phyloP scores from a whole-genome alignment of 495 filamentous ascomycete genomes.

The Clohesyomyces aquaticus region DNA sequence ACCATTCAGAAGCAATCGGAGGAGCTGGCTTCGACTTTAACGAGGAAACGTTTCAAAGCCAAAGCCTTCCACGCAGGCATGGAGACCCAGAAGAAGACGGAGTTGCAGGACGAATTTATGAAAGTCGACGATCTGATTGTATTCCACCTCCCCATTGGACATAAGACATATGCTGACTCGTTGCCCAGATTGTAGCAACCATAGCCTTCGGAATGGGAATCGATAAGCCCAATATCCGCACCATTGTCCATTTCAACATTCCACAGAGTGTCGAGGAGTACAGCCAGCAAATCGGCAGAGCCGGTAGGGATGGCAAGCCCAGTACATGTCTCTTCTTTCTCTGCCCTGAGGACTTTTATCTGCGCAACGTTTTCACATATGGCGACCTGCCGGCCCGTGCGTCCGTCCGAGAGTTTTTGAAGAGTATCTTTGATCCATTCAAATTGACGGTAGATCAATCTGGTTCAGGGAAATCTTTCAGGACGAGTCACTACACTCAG shows the following conservation, averaged over 20 bases:
- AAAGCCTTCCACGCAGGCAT: slow-evolving; percentile 60
- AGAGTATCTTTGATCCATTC: slow-evolving; percentile 52
- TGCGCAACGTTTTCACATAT: slow-evolving; percentile 59
- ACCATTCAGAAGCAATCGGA: slow-evolving; percentile 54
- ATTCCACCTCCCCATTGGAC: too few species aligned
- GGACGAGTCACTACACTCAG: slow-evolving; percentile 50
- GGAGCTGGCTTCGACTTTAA: slow-evolving; percentile 47
- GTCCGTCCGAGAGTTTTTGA: slow-evolving; percentile 52
- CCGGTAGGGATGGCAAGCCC: slow-evolving; percentile 56
- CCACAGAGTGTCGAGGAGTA: slow-evolving; percentile 61
- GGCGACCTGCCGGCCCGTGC: slow-evolving; percentile 58
- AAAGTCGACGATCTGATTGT: slow-evolving; percentile 49
- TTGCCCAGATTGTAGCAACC: slow-evolving; percentile 61
- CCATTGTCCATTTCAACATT: slow-evolving; percentile 60
- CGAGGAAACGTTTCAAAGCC: slow-evolving; percentile 47
- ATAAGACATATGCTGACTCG: too few species aligned
- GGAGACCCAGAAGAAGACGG: slow-evolving; percentile 54
- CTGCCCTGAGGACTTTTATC: slow-evolving; percentile 55
- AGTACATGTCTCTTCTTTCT: slow-evolving; percentile 61
- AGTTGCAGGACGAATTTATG: too few species aligned
- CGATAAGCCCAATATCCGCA: slow-evolving; percentile 59
- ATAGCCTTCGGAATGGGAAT: slow-evolving; percentile 56
- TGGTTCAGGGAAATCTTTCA: slow-evolving; percentile 53
- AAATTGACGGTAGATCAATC: slow-evolving; percentile 28
- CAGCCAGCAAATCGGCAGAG: slow-evolving; percentile 63